phyloP scores from a whole-genome alignment of 208 protist species.

The Zelonia costaricensis region DNA sequence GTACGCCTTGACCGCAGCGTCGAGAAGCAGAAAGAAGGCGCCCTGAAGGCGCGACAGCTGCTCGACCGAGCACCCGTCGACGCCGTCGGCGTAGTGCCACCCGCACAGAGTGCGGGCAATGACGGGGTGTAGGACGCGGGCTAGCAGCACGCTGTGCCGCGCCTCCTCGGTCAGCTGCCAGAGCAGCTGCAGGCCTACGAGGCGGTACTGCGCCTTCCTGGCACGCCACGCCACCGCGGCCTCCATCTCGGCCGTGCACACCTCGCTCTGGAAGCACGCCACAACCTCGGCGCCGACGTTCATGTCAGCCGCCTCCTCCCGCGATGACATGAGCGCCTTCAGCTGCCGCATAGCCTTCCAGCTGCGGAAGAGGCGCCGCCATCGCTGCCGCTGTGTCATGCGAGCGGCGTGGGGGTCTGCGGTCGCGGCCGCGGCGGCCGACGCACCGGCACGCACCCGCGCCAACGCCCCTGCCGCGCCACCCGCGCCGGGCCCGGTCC shows the following conservation, averaged over 20 bases:
- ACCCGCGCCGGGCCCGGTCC: neutral
- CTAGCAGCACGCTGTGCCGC: slow-evolving; percentile 44
- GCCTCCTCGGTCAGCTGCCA: slow-evolving; percentile 81
- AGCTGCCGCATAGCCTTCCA: slow-evolving; percentile 81
- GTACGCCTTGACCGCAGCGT: slow-evolving; percentile 39
- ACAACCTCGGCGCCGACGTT: slow-evolving; percentile 45
- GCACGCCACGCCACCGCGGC: slow-evolving; percentile 52
- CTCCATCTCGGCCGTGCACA: slow-evolving; percentile 54
- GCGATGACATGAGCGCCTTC: slow-evolving; percentile 71
- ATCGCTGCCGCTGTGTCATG: slow-evolving; percentile 52
- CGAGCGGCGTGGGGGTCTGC: slow-evolving; percentile 20
- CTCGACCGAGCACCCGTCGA: slow-evolving; percentile 85
- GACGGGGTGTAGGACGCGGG: slow-evolving; percentile 65
- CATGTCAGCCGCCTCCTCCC: slow-evolving; percentile 43
- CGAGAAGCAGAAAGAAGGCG: slow-evolving; percentile 79
- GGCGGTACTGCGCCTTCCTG: slow-evolving; percentile 65
- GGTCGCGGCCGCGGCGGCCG: neutral
- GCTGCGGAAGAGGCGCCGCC: slow-evolving; percentile 78
- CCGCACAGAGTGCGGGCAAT: slow-evolving; percentile 77
- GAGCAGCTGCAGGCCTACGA: slow-evolving; percentile 75
- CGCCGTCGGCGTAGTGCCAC: slow-evolving; percentile 83
- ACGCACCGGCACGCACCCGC: neutral
- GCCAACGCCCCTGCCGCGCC: neutral
- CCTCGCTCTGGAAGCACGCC: slow-evolving; percentile 72
- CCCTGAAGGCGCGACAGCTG: slow-evolving; percentile 74